Evolutionary conservation across 2,329 filamentous ascomycete genomes (phyloP), one percentile per base, ranked within the genome.

Genomic region (Aspergillus ochraceoroseus): DNA sequence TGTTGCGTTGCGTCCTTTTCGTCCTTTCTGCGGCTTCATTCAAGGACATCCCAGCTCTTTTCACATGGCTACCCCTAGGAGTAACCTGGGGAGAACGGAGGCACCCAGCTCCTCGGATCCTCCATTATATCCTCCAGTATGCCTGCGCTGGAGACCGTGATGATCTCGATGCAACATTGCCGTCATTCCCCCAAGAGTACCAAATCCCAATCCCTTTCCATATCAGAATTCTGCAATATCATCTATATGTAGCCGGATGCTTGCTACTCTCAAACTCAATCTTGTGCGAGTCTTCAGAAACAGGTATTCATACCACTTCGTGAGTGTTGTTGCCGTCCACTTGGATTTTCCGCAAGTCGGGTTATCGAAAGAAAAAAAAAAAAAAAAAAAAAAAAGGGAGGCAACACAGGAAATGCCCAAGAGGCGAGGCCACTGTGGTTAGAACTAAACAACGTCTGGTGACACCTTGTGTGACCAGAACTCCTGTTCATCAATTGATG

Each of bases 31-130:
- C 18, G 12, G 27, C 32, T 30, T 22, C 22, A 22, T 43, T 15
- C 46, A 49, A 49, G 41, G 46, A 32, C 43, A 39, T 43, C 48
- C 50, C 23, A 32, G 49, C 43, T 39, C 32, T 42, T 33, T 43
- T 29, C 29, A 31, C 37, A 46, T 49, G 41, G 27, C 26, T 26
- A 12, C 27, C 31, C 32, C 44, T 22, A 25, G 40, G 41, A 38
- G 38, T 41, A 17, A 41, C 32, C 45, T 32, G 41, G 44, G 23
- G 26, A 32, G 9, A 36, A 25, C 27, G 5, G 12, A 25, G 14
- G 14, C 14, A 19, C 17, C 32, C 7, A 12, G 5, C 14, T 17
- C 11, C 17, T 29, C 7, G 14, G 22, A 9, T 5, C n/a, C n/a
- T n/a, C n/a, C n/a, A n/a, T n/a, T n/a, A n/a, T n/a, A n/a, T n/a